Percentiles rank a stretch among this genome's conserved stretches.
Conservation (phyloP, 495 filamentous ascomycete species). For the Rostrohypoxylon terebratum region DNA sequence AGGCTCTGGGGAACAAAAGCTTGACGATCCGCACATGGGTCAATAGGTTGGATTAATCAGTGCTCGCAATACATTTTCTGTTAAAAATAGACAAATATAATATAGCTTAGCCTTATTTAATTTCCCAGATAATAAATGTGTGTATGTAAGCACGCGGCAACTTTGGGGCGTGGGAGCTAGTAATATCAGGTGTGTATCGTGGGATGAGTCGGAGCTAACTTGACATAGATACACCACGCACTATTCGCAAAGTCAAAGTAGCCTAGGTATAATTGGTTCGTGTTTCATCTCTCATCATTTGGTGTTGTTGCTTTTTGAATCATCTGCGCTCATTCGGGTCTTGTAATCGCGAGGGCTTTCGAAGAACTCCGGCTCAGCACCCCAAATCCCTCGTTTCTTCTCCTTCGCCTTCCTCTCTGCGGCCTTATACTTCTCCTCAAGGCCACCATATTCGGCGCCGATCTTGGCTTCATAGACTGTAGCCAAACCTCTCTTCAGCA, state of each 20-base stretch:
- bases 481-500: constrained; percentile 85
- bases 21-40: constrained; percentile 25
- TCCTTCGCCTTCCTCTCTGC: constrained; percentile 78
- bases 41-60: constrained; percentile 14
- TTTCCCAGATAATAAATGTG: background rate
- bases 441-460: constrained; percentile 86
- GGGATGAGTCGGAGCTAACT: background rate
- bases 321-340: constrained; percentile 65
- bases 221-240: background rate
- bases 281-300: constrained; percentile 40
- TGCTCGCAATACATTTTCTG: constrained; percentile 26
- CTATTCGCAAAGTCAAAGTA: background rate
- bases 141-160: background rate
- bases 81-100: constrained; percentile 4
- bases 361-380: constrained; percentile 62
- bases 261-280: constrained; percentile 1
- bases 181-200: constrained; percentile 3
- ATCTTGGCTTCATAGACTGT: constrained; percentile 92
- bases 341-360: constrained; percentile 93
- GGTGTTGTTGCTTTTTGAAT: constrained; percentile 33
- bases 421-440: constrained; percentile 71
- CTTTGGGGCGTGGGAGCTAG: background rate
- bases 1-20: constrained; percentile 8
- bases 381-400: constrained; percentile 82
- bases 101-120: constrained; percentile 3